Evolutionary conservation across 129 eudicot species (phyloP), one percentile per base, ranked within the genome.

Genomic region (Pulicaria dysenterica): DNA sequence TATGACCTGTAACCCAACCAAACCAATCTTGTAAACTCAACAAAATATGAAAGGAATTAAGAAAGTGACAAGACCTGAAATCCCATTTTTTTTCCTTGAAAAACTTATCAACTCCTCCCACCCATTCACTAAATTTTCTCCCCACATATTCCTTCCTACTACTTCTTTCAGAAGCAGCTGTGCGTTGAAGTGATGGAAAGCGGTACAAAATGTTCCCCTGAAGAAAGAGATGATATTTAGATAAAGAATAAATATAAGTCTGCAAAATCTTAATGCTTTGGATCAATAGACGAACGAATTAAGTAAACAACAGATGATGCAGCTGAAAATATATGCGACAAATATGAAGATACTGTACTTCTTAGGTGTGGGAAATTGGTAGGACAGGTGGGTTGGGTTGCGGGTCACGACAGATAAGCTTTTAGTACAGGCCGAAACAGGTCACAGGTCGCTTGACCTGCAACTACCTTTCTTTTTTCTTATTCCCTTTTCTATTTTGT

Each of bases 141-240:
- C 99, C 99, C 71, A 83, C 69, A 19, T 73, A 90, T 71, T 94
- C 97, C 89, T 86, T 94, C 83, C 81, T 80, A 58, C 96, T 86
- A 41, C 87, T 78, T 72, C 84, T 79, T 64, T 80, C 73, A 49
- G 88, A 80, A 67, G 91, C 78, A 59, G 96, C 99, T 64, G 99
- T 95, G 51, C 95, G 91, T 71, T 95, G 99, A 55, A 95, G 87
- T 68, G 97, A 88, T 42, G 99, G 97, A 78, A 95, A 95, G 47
- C 96, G 87, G 72, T 95, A 95, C 67, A 95, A 67, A 34, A 95
- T 95, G 86, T 90, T 91, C 63, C 97, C 99, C 99, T 95, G 89
- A 63, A 64, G 46, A 46, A 39, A 57, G 0, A 70, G 6, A 44
- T 36, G 55, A 50, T 9, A 60, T 43, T 49, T 7, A 65, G n/a